Evolutionary conservation across 305 asterid species (phyloP).

Genomic region (Solanum hybrid): DNA sequence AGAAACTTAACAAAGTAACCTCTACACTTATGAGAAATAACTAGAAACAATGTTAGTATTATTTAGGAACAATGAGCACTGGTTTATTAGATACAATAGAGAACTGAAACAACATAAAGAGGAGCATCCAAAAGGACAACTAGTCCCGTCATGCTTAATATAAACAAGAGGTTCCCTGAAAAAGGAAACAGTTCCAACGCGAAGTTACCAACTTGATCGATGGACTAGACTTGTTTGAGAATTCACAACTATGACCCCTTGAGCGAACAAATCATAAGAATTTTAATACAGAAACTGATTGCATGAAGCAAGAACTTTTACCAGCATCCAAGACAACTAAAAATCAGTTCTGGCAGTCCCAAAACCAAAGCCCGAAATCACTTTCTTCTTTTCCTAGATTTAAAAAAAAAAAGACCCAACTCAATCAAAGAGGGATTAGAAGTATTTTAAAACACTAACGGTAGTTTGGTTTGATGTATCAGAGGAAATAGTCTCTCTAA

Average conservation of each 20-base stretch:
- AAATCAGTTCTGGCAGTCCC: not conserved
- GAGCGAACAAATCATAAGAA: not conserved
- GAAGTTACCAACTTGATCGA: not conserved
- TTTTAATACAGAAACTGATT: not conserved
- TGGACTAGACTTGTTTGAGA: not conserved
- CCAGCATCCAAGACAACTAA: not conserved
- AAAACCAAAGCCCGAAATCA: not conserved
- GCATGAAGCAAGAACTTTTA: not conserved
- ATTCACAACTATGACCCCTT: not conserved
- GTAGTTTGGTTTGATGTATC: not conserved
- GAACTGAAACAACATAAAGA: not conserved
- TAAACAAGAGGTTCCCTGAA: not conserved
- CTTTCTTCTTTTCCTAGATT: not conserved
- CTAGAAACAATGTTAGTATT: not conserved
- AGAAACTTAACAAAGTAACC: not conserved
- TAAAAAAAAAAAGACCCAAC: not conserved
- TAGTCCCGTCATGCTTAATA: not conserved
- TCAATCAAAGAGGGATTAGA: not conserved
- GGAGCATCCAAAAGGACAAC: not conserved
- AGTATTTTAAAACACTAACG: not conserved
- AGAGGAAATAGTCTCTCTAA: not conserved
- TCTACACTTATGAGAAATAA: not conserved
- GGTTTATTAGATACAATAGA: not conserved
- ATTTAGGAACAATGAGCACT: not conserved
- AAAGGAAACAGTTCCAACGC: not conserved